Base-by-base conservation (phyloP, 2,329 filamentous ascomycete species). In the Trichoderma pleuroti region DNA sequence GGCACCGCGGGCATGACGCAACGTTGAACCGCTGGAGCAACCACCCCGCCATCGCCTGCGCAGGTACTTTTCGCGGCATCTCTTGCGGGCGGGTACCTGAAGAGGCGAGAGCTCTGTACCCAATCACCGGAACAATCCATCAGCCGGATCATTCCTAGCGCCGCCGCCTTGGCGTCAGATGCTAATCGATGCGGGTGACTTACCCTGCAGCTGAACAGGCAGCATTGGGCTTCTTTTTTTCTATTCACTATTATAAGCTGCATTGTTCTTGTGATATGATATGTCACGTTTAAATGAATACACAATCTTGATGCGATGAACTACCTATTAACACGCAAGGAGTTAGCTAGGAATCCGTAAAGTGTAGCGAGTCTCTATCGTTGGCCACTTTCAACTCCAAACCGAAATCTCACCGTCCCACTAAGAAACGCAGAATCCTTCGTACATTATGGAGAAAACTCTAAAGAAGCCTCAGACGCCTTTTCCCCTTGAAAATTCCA, bases 1-100 rank as follows among this genome's bases (percentile, higher is more conserved):
- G 78, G 77, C 76, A 77, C 76, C 75, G 74, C 74, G 73, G 74
- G 73, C 77, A 77, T 79, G 78, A 79, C 78, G 78, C 78, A 79
- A 79, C 74, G 21, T n/a, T 42, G 39, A 42, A 42, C 39, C 18
- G 21, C 24, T 24, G 46, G 21, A 7, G 12, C n/a, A 56, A 56
- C 42, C 60, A 65, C 26, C 63, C 62, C 32, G 30, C 71, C 57
- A 66, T 54, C 42, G 30, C 49, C 59, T 21, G 66, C 39, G 66
- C 66, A 68, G 66, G 67, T 70, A 70, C 67, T 28, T 56, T 32
- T 59, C 26, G 67, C 57, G 39, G 59, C 46, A 54, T 52, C 56
- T 61, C 28, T 36, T 11, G 66, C 66, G 21, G 28, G 28, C 65
- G 39, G 65, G 56, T 68, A 68, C 65, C 65, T 68, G 65, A 60